Percentiles rank a stretch among this genome's conserved stretches.
Conservation (phyloP, 139 green algal species). For the Chlamydomonas incerta region DNA sequence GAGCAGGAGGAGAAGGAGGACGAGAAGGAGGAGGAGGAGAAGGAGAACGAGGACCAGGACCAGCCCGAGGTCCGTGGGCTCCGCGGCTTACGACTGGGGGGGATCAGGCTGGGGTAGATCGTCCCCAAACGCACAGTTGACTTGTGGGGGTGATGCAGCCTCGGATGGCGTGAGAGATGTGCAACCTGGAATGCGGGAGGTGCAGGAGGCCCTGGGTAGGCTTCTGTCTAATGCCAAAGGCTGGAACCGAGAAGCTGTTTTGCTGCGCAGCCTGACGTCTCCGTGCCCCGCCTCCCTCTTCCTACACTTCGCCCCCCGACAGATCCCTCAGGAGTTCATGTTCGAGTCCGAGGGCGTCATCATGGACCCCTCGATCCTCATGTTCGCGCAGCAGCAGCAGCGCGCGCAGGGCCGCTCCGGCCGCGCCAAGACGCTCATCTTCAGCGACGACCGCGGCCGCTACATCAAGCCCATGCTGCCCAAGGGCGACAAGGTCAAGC, state of each 20-base stretch:
- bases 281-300: neutral
- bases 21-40: slow-evolving; percentile 86
- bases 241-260: too few relatives aligned
- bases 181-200: too few relatives aligned
- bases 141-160: too few relatives aligned
- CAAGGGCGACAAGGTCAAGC: slow-evolving; percentile 87
- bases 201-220: too few relatives aligned
- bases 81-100: too few relatives aligned
- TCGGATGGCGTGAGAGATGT: too few relatives aligned
- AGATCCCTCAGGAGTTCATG: slow-evolving; percentile 99
- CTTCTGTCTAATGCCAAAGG: too few relatives aligned
- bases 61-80: slow-evolving; percentile 25
- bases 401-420: slow-evolving; percentile 86
- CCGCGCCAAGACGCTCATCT: slow-evolving; percentile 98
- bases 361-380: slow-evolving; percentile 90
- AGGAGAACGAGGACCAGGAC: slow-evolving; percentile 78
- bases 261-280: too few relatives aligned
- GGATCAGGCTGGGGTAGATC: too few relatives aligned
- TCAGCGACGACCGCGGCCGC: slow-evolving; percentile 89
- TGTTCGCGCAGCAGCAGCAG: slow-evolving; percentile 95
- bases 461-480: slow-evolving; percentile 99
- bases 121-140: too few relatives aligned
- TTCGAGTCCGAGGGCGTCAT: slow-evolving; percentile 97
- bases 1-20: slow-evolving; percentile 79
- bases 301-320: slow-evolving; percentile 7